Base-by-base conservation (phyloP, 148 eudicot genomes). In the Chenopodium quinoa region DNA sequence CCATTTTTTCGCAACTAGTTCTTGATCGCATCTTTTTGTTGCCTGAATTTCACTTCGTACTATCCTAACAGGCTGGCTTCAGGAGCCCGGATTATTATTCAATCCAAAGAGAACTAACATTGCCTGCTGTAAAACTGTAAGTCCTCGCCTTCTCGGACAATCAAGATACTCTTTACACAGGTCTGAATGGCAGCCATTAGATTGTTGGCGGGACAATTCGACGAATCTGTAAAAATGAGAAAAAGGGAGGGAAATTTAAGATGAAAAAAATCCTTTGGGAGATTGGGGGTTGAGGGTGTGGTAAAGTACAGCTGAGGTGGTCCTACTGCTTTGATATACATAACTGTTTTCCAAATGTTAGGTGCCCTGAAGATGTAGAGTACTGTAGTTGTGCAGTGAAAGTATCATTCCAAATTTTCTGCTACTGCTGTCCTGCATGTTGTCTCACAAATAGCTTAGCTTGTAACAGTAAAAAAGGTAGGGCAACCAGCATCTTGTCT, bases 21-120 rank as follows among this genome's bases (percentile, higher is more conserved):
- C 44, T 48, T 64, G 44, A 37, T 63, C 66, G 8, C 44, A 64
- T 65, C 22, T 81, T 75, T 68, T 73, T 82, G 72, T 77, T 46
- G 44, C 76, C 86, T 92, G 86, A 91, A 58, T 79, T 80, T 76
- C 37, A 19, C 71, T 63, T 78, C 52, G 69, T 90, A 80, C 67
- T 77, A 72, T 88, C 78, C 80, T 73, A 88, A 87, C 98, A 94
- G 98, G 95, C 97, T 94, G 81, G 92, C 98, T 89, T 93, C 97
- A 27, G 98, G 98, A 81, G 98, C 98, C 77, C 90, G 95, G 87
- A 87, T 94, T 84, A 93, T 94, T 85, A 93, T 94, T 63, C 95
- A 93, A 78, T 93, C 98, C 31, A 89, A 85, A 78, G 89, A 85
- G 79, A 81, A 80, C 66, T 82, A 58, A 75, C 8, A 54, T 44